Evolutionary conservation across 176 grass and related monocot species (phyloP).

Genomic region (Cenchrus fungigraminus): DNA sequence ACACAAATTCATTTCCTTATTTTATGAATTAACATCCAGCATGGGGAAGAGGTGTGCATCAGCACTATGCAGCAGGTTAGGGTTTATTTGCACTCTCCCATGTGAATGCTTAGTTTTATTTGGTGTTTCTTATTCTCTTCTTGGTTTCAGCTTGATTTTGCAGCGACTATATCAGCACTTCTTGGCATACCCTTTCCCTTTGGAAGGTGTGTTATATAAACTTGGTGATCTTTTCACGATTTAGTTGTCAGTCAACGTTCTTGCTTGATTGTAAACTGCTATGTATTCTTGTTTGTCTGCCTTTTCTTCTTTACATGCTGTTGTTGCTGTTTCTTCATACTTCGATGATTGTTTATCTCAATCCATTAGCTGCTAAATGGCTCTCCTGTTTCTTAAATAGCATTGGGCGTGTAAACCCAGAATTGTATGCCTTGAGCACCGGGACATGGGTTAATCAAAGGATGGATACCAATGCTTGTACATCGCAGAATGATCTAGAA

Average conservation of each 20-base stretch:
- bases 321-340: background rate
- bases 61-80: conserved; percentile 91
- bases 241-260: conserved; percentile 33
- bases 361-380: conserved; percentile 15
- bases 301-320: conserved; percentile 16
- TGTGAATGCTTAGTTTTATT: conserved; percentile 36
- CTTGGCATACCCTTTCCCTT: conserved; percentile 97
- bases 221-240: conserved; percentile 32
- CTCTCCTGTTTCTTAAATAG: conserved; percentile 53
- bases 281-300: conserved; percentile 3
- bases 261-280: conserved; percentile 19
- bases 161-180: conserved; percentile 87
- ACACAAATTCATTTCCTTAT: conserved; percentile 38
- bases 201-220: conserved; percentile 72
- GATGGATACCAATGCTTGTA: conserved; percentile 43
- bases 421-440: conserved; percentile 84
- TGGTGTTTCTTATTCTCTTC: conserved; percentile 35
- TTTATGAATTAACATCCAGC: conserved; percentile 61
- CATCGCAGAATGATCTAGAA: conserved; percentile 60
- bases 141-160: conserved; percentile 91
- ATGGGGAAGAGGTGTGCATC: conserved; percentile 69
- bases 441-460: conserved; percentile 70
- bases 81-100: conserved; percentile 8
- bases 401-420: conserved; percentile 90
- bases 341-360: conserved; percentile 17